phyloP scores from a whole-genome alignment of 345 rosid species.

The Bretschneidera sinensis region DNA sequence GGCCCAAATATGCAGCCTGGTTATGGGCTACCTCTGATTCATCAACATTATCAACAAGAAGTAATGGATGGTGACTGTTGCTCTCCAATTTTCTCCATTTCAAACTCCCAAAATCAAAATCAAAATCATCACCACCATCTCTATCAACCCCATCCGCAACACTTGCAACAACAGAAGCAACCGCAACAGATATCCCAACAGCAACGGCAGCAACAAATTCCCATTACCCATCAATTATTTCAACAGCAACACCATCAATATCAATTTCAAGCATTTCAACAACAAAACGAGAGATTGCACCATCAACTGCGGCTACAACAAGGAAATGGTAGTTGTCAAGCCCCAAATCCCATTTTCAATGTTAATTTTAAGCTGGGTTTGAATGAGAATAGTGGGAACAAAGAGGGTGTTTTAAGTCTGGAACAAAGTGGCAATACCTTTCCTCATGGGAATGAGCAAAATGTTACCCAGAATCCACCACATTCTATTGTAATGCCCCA shows the following conservation, averaged over 20 bases:
- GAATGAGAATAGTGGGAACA: slow-evolving; percentile 17
- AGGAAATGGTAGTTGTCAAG: too few species aligned
- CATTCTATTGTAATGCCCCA: slow-evolving; percentile 19
- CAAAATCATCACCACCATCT: slow-evolving; percentile 13
- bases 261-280: slow-evolving; percentile 23
- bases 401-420: slow-evolving; percentile 14
- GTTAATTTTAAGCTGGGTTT: slow-evolving; percentile 35
- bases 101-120: slow-evolving; percentile 17
- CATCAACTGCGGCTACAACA: not conserved
- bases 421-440: slow-evolving; percentile 7
- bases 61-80: slow-evolving; percentile 15
- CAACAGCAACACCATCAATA: slow-evolving; percentile 17
- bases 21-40: slow-evolving; percentile 13
- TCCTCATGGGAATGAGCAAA: slow-evolving; percentile 10
- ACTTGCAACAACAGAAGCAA: slow-evolving; percentile 9
- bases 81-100: slow-evolving; percentile 23
- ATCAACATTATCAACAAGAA: slow-evolving; percentile 12
- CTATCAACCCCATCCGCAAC: slow-evolving; percentile 1
- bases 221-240: slow-evolving; percentile 22
- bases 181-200: slow-evolving; percentile 13
- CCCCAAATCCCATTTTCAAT: slow-evolving; percentile 5
- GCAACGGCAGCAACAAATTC: not conserved
- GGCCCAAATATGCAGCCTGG: slow-evolving; percentile 21
- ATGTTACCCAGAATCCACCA: not conserved
- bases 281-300: slow-evolving; percentile 10